Evolutionary conservation across 352 stramenopile genomes (phyloP), one percentile per base, ranked within the genome.

Genomic region (Phytophthora cactorum): DNA sequence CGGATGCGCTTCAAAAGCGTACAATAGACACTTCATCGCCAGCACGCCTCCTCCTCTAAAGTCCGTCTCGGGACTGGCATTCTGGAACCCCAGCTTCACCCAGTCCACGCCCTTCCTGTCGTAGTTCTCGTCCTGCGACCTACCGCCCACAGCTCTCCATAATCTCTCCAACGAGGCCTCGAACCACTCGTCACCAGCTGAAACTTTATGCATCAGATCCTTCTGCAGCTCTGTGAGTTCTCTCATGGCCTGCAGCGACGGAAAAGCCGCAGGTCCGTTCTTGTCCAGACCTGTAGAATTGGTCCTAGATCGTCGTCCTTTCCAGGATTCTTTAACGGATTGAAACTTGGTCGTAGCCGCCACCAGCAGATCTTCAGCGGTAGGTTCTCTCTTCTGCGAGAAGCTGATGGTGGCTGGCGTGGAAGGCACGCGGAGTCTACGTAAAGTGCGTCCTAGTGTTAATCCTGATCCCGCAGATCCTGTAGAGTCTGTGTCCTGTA

Each of bases 1-100:
- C 0, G 84, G 78, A 55, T 91, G 90, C 22, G 82, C 82, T 62
- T 95, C 79, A 57, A 93, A 95, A 0, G 74, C 83, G 58, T 95
- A 94, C 27, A 95, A 53, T n/a, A 96, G 66, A 62, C 88, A 96
- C 72, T 95, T 93, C 66, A 96, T 81, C 6, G 86, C 86, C 3
- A 95, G 65, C 11, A 91, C 52, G 2, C 86, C 88, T n/a, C 88
- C 88, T 36, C 88, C 88, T 57, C 88, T 73, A 58, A 95, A 96
- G 63, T 96, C 88, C 31, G 86, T 92, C 73, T 94, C 85, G 0
- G 88, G 88, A 60, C 86, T 92, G 12, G 70, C 56, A 4, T 89
- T 83, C 46, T 96, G 88, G 66, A 96, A 95, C 12, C 86, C 88
- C 27, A 96, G 75, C 31, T 75, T 63, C 15, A 94, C 71, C 88